Base-by-base conservation (phyloP, 139 green algal genomes). In the Coccomyxa sp. region DNA sequence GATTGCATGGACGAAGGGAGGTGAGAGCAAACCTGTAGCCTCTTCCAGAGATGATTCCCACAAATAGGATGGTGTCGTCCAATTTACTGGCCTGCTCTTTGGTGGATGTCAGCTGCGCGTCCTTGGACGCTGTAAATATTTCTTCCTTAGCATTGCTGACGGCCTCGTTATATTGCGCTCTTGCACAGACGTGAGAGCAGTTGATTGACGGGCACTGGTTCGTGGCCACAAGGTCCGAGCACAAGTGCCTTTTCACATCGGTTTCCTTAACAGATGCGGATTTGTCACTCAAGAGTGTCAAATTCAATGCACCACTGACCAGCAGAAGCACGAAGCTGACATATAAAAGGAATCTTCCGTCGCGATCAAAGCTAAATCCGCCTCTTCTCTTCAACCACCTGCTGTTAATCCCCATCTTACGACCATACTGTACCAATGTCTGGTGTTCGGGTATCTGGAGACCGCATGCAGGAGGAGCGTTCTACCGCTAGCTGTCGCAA, bases 41-140 rank as follows among this genome's bases (percentile, higher is more conserved):
- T n/a, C 87, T 77, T 13, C 87, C 87, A 10, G 84, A 90, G 31
- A 92, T 82, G 38, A 92, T 84, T 67, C 87, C 89, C 59, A 89
- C 82, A 74, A 92, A 92, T 13, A 92, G 83, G 63, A 71, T 1
- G 63, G 18, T 71, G 18, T 71, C 63, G 63, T 25, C 21, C 21
- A 25, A 25, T 21, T 21, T 28, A 25, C 63, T 71, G 63, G 21
- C 21, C 63, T 71, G 63, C 18, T 11, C 21, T 9, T 21, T 25
- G 18, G 63, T 71, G 21, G 63, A 21, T 71, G 18, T 15, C 1
- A 71, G 18, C 4, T 71, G 18, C 18, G 63, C 63, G 9, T 28
- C 63, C 38, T 51, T 51, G 38, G 38, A 51, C 38, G 38, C 38
- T 51, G 38, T 51, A 7, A 51, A 51, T 51, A 51, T 51, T 51